phyloP scores from a whole-genome alignment of 768 basidiomycete species.

The Tricholoma flavovirens region DNA sequence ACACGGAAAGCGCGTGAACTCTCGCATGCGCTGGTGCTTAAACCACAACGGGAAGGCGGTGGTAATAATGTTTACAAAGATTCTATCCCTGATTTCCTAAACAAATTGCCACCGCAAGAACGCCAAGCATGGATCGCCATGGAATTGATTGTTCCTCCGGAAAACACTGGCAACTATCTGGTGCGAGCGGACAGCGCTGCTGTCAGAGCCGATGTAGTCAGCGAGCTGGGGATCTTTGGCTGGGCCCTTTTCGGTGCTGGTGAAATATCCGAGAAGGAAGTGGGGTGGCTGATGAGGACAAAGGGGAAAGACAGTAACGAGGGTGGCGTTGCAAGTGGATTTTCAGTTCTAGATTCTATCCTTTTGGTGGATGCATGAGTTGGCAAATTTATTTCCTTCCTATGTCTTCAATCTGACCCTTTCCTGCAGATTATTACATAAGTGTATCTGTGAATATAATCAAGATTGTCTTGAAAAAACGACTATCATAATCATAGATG shows the following conservation, averaged over 20 bases:
- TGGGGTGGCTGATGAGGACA: constrained; percentile 83
- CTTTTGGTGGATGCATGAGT: constrained; percentile 44
- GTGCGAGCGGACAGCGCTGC: constrained; percentile 46
- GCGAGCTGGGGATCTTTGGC: constrained; percentile 91
- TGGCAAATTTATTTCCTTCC: background rate
- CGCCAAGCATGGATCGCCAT: constrained; percentile 92
- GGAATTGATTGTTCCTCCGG: constrained; percentile 82
- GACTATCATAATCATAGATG: background rate
- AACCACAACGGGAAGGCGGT: constrained; percentile 97
- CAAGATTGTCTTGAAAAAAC: background rate
- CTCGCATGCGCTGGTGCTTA: constrained; percentile 69
- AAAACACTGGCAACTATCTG: constrained; percentile 63
- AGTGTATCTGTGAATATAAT: background rate
- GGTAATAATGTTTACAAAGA: constrained; percentile 93
- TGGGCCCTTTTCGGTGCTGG: constrained; percentile 69
- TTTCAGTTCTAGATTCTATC: constrained; percentile 68
- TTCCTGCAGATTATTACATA: background rate
- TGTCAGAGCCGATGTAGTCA: constrained; percentile 66
- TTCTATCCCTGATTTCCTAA: constrained; percentile 75
- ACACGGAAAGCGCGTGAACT: constrained; percentile 46
- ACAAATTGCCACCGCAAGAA: constrained; percentile 50
- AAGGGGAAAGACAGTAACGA: constrained; percentile 91
- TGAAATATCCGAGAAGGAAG: constrained; percentile 53
- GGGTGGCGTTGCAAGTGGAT: constrained; percentile 84
- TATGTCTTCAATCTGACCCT: background rate